These are phyloP conservation scores for Lipomyces japonicus DNA, from an alignment of 805 yeast species.

Conservation along the genomic window DNA sequence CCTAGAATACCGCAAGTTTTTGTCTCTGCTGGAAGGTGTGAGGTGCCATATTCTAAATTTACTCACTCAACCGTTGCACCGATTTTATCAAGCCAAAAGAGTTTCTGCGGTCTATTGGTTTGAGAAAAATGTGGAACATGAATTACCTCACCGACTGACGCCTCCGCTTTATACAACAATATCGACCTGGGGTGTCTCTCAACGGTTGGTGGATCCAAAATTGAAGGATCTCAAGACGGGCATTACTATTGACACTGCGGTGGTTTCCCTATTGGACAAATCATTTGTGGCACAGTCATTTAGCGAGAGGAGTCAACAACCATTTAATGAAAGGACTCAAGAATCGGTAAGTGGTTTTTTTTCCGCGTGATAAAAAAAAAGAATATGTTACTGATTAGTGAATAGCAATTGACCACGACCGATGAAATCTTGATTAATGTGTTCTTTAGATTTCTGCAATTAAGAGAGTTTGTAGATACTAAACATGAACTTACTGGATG, in stretches of 20 bases:
- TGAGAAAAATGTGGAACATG: slow-evolving; percentile 40
- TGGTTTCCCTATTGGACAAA: slow-evolving; percentile 37
- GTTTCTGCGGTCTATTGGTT: slow-evolving; percentile 42
- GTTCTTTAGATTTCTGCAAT: slow-evolving; percentile 19
- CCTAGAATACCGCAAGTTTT: slow-evolving; percentile 54
- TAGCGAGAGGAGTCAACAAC: slow-evolving; percentile 1
- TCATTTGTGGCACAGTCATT: slow-evolving; percentile 32
- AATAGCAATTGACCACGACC: slow-evolving; percentile 3
- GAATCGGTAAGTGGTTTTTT: background rate
- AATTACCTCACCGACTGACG: slow-evolving; percentile 50
- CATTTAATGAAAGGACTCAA: slow-evolving; percentile 3
- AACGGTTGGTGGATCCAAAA: slow-evolving; percentile 17
- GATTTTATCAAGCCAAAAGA: slow-evolving; percentile 78
- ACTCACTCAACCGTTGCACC: slow-evolving; percentile 66
- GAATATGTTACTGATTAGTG: slow-evolving; percentile 27
- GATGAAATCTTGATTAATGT: slow-evolving; percentile 16
- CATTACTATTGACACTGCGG: slow-evolving; percentile 34
- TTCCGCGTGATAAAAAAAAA: slow-evolving; percentile 20
- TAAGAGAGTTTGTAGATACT: slow-evolving; percentile 23
- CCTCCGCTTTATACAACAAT: slow-evolving; percentile 51
- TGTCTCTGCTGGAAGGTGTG: slow-evolving; percentile 40
- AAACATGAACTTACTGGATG: slow-evolving; percentile 28
- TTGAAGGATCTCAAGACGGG: slow-evolving; percentile 33
- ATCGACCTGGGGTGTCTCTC: slow-evolving; percentile 36
- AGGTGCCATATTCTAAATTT: slow-evolving; percentile 63